Percentiles rank a stretch among this genome's conserved stretches.
Conservation (phyloP, 2,329 filamentous ascomycete genomes). For the Conoideocrella luteorostrata region DNA sequence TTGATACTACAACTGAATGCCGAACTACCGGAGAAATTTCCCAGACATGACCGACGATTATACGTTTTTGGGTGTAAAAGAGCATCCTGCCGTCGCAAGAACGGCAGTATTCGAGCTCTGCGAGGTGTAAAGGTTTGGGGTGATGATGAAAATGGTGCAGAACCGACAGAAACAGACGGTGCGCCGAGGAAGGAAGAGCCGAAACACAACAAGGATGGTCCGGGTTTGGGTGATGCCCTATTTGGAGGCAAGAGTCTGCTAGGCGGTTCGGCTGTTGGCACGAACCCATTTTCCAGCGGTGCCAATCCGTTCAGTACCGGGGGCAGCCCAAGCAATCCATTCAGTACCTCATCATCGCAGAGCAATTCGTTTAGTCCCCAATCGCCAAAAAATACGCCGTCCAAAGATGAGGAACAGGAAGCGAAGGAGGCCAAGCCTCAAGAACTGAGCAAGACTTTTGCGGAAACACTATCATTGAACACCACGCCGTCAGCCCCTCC, state of each 20-base stretch:
- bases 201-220: slow-evolving; percentile 29
- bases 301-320: slow-evolving; percentile 39
- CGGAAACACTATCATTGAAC: slow-evolving; percentile 72
- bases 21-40: slow-evolving; percentile 80
- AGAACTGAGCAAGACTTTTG: slow-evolving; percentile 55
- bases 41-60: slow-evolving; percentile 77
- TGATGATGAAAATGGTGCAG: slow-evolving; percentile 28
- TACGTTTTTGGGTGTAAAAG: slow-evolving; percentile 80
- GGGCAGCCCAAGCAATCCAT: slow-evolving; percentile 21
- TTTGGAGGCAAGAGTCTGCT: slow-evolving; percentile 57
- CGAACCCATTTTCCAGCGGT: slow-evolving; percentile 56
- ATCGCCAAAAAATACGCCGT: slow-evolving; percentile 22
- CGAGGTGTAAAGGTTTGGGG: slow-evolving; percentile 57
- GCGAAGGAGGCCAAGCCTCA: slow-evolving; percentile 20
- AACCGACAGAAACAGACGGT: slow-evolving; percentile 25
- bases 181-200: slow-evolving; percentile 24
- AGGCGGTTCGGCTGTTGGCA: slow-evolving; percentile 23
- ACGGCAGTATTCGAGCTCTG: slow-evolving; percentile 72
- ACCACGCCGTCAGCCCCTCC: slow-evolving; percentile 30
- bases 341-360: slow-evolving; percentile 17
- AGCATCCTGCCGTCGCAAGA: slow-evolving; percentile 72
- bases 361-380: slow-evolving; percentile 26
- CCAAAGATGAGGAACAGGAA: no score
- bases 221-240: slow-evolving; percentile 57
- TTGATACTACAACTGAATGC: slow-evolving; percentile 87